These are phyloP conservation scores for Aeschynomene evenia DNA, from an alignment of 306 rosid genomes.

Conservation along the genomic window DNA sequence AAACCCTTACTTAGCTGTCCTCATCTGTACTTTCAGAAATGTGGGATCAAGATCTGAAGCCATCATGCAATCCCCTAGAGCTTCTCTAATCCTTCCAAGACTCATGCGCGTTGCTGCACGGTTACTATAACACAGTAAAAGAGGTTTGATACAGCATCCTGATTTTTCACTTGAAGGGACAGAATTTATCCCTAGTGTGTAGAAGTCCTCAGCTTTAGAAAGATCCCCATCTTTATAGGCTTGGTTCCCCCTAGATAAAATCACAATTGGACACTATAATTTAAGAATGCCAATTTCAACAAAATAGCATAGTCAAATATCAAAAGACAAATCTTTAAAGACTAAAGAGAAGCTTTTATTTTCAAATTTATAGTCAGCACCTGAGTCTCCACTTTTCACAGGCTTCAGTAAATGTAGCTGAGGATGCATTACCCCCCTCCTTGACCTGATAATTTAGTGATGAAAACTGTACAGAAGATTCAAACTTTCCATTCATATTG, in stretches of 20 bases:
- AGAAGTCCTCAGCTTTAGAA: slow-evolving; percentile 79
- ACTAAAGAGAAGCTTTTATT: background rate
- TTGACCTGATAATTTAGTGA: slow-evolving; percentile 36
- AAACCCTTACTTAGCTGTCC: slow-evolving; percentile 79
- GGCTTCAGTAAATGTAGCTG: slow-evolving; percentile 46
- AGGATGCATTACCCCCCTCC: slow-evolving; percentile 39
- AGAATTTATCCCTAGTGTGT: slow-evolving; percentile 74
- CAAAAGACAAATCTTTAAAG: background rate
- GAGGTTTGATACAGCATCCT: slow-evolving; percentile 59
- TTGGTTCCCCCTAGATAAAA: slow-evolving; percentile 73
- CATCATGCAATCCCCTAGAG: slow-evolving; percentile 71
- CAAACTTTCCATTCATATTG: slow-evolving; percentile 43
- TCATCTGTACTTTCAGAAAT: slow-evolving; percentile 75
- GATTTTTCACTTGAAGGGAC: slow-evolving; percentile 63
- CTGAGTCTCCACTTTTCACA: slow-evolving; percentile 86
- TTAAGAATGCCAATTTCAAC: slow-evolving; percentile 16
- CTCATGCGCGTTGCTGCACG: slow-evolving; percentile 81
- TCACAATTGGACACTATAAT: slow-evolving; percentile 17
- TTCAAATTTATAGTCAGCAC: slow-evolving; percentile 39
- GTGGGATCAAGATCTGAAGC: slow-evolving; percentile 68
- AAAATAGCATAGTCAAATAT: slow-evolving; percentile 28
- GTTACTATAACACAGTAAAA: slow-evolving; percentile 81
- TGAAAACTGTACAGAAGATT: slow-evolving; percentile 47
- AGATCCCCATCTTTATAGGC: slow-evolving; percentile 70
- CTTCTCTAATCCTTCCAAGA: slow-evolving; percentile 81